phyloP scores from a whole-genome alignment of 352 stramenopile genomes.

The Phytophthora hybrid region DNA sequence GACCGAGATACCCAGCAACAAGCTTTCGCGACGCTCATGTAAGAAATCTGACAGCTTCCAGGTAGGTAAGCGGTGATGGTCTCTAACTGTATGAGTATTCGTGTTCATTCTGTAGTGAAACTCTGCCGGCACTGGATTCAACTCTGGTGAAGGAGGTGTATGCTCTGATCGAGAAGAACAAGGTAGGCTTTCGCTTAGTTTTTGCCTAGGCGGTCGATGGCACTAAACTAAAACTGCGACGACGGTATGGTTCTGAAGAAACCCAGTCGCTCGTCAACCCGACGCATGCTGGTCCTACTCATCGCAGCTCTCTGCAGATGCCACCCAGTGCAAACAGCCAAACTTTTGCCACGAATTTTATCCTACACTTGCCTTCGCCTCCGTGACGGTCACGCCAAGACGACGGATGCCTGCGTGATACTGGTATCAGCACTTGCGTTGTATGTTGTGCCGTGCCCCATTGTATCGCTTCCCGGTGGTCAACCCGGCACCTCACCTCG shows the following conservation, averaged over 20 bases:
- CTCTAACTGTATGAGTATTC: neutral
- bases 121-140: conserved; percentile 44
- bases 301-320: conserved; percentile 62
- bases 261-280: conserved; percentile 56
- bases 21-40: conserved; percentile 63
- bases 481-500: conserved; percentile 8
- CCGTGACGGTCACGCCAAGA: conserved; percentile 62
- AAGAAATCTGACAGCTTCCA: conserved; percentile 3
- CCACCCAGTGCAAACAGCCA: conserved; percentile 43
- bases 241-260: conserved; percentile 30
- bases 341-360: conserved; percentile 53
- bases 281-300: conserved; percentile 69
- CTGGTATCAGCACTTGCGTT: conserved; percentile 60
- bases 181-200: conserved; percentile 37
- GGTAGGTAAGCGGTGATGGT: neutral
- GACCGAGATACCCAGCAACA: conserved; percentile 75
- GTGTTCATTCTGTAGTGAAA: conserved; percentile 37
- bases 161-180: conserved; percentile 65
- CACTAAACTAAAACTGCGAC: neutral
- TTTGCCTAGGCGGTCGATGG: neutral
- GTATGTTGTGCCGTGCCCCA: conserved; percentile 48
- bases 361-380: conserved; percentile 57
- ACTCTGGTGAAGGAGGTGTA: conserved; percentile 54
- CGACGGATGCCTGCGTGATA: conserved; percentile 65
- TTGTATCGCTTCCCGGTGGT: conserved; percentile 10